Evolutionary conservation across 768 basidiomycete genomes (phyloP).

Genomic region (Suillus placidus): DNA sequence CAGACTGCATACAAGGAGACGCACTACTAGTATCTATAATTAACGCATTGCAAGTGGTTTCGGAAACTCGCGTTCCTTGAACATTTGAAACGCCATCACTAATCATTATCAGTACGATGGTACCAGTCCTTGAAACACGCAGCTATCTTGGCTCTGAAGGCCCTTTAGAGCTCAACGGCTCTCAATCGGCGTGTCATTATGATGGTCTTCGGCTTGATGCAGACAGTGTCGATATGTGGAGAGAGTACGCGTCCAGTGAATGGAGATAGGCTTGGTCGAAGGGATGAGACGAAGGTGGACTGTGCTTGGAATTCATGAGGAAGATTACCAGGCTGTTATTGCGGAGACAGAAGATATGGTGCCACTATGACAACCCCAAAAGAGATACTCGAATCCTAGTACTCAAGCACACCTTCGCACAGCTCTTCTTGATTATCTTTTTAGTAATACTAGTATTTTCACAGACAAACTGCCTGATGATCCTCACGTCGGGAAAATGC

Average conservation of each 20-base stretch:
- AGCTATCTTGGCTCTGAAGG: background rate
- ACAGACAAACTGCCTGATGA: constrained; percentile 38
- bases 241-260: constrained; percentile 73
- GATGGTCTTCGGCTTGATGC: constrained; percentile 72
- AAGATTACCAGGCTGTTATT: constrained; percentile 23
- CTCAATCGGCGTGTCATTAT: constrained; percentile 61
- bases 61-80: background rate
- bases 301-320: constrained; percentile 64
- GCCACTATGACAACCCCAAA: constrained; percentile 15
- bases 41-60: background rate
- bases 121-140: background rate
- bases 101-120: background rate
- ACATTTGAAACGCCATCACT: background rate
- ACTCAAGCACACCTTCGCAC: constrained; percentile 41
- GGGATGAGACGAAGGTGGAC: constrained; percentile 77
- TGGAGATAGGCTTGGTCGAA: constrained; percentile 88
- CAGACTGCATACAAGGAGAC: background rate
- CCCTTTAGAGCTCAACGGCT: constrained; percentile 30
- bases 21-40: background rate
- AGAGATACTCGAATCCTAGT: constrained; percentile 39
- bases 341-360: constrained; percentile 22
- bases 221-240: constrained; percentile 77
- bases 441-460: constrained; percentile 36
- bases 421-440: constrained; percentile 45
- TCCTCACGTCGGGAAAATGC: constrained; percentile 40